Base-by-base conservation (phyloP, 2,329 filamentous ascomycete species). In the Bipolaris victoriae region DNA sequence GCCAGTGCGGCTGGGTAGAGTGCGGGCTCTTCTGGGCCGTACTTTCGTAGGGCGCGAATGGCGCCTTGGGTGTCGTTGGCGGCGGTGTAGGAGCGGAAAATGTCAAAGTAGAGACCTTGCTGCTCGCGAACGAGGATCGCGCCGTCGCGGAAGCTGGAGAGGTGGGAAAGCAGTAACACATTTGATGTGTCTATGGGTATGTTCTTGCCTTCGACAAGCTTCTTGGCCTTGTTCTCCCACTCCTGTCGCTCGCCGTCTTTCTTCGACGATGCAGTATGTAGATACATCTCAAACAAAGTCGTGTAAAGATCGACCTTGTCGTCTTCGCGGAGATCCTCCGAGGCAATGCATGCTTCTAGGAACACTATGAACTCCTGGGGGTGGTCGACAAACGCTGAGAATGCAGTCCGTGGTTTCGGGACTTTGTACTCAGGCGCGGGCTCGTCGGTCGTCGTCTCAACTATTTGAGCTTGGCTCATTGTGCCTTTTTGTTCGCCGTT, bases 201-300 rank as follows among this genome's bases (percentile, higher is more conserved):
- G 63, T 92, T 86, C 65, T 90, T 87, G 15, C 87, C 88, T 70
- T 95, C 89, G 54, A 99, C 93, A 22, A 98, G 84, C 60, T 87
- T 88, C 79, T 95, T 97, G 0, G 95, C 95, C 74, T 96, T 97
- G 41, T 83, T 83, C 72, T 97, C 92, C 94, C 95, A 99, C 62
- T 89, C 85, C 66, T 90, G 85, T 62, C 89, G 88, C 61, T 92
- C 84, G 33, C 76, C 72, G 76, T 88, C 88, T 68, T 88, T 90
- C 69, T 89, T 89, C 56, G 88, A 86, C 57, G 88, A 90, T 20
- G 94, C 90, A 67, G 92, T 95, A 75, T 96, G 90, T 7, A 99
- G 81, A 72, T 98, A 99, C 90, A 99, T 98, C 76, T 99, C 96
- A 71, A 99, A 98, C 13, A 99, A 77, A 0, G 96, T 97, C 0